Conservation (phyloP, 345 rosid species). For the Populus pruinosa region DNA sequence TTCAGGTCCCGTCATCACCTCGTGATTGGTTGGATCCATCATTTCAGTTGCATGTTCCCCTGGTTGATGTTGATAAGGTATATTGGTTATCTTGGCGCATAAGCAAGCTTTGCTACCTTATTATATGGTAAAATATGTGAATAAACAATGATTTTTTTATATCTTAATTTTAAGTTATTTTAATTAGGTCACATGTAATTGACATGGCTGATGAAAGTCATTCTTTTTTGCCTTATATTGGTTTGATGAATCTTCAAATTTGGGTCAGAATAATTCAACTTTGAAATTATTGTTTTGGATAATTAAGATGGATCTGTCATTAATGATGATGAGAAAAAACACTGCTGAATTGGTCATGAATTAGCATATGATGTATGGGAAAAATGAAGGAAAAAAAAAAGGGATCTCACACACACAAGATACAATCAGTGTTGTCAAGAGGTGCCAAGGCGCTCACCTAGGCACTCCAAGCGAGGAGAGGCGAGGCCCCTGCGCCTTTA, state of each 20-base stretch:
- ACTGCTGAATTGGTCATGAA: background rate
- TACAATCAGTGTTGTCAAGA: background rate
- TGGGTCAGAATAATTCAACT: background rate
- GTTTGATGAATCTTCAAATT: background rate
- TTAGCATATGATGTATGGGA: background rate
- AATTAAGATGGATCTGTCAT: too few relatives aligned
- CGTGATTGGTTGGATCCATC: constrained; percentile 71
- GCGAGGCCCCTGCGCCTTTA: too few relatives aligned
- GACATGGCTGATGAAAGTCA: background rate
- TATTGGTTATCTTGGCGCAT: constrained; percentile 1
- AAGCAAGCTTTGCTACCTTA: background rate
- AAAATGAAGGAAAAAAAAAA: background rate
- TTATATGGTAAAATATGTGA: background rate
- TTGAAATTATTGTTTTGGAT: background rate
- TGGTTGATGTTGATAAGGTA: constrained; percentile 97
- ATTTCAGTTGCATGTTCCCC: constrained; percentile 72
- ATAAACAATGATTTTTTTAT: background rate
- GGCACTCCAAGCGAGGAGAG: too few relatives aligned
- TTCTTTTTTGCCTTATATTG: background rate
- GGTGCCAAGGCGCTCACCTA: too few relatives aligned
- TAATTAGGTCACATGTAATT: background rate
- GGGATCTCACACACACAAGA: background rate
- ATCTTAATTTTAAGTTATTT: background rate
- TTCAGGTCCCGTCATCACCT: constrained; percentile 53
- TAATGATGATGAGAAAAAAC: background rate